Base-by-base conservation (phyloP, 495 filamentous ascomycete genomes). In the Choiromyces venosus region DNA sequence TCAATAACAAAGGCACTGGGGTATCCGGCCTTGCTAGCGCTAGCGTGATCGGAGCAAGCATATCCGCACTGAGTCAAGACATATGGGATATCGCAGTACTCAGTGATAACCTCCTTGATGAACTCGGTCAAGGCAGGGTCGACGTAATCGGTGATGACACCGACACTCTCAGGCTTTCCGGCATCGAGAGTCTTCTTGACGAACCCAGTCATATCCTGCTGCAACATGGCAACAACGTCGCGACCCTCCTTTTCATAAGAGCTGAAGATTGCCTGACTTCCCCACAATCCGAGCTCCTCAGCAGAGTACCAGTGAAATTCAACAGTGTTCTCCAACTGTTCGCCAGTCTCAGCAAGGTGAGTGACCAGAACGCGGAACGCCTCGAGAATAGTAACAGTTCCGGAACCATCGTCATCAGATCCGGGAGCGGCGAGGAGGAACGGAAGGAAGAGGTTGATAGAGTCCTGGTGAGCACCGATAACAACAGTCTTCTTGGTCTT, bases 201-300 rank as follows among this genome's bases (percentile, higher is more conserved):
- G 81, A 90, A 97, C 14, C 95, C 95, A 2, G 95, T 98, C 95
- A 98, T 99, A 82, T 99, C 95, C 82, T 99, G 95, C 85, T 99
- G 96, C 65, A 99, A 86, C 95, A 99, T 98, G 36, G 95, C 95
- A 83, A 94, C 95, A 80, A 99, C 86, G 74, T 96, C 89, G 29
- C 90, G 85, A 37, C 86, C 85, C 35, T 88, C 79, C 80, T 89
- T 89, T 82, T 92, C 91, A 81, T 99, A 99, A n/a, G 85, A 82
- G 18, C 87, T 85, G 83, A 97, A 98, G 82, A 99, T 90, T 40
- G 91, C 92, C 82, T 96, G 93, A 37, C 66, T 78, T 35, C 92
- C 92, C 10, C 97, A 87, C 74, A 98, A 85, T 40, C 94, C 94
- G 25, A 92, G 93, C 82, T 97, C 94, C 81, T 98, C 94, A 0